Base-by-base conservation (phyloP, 1,284 basidiomycete genomes). In the Cerioporus squamosus region DNA sequence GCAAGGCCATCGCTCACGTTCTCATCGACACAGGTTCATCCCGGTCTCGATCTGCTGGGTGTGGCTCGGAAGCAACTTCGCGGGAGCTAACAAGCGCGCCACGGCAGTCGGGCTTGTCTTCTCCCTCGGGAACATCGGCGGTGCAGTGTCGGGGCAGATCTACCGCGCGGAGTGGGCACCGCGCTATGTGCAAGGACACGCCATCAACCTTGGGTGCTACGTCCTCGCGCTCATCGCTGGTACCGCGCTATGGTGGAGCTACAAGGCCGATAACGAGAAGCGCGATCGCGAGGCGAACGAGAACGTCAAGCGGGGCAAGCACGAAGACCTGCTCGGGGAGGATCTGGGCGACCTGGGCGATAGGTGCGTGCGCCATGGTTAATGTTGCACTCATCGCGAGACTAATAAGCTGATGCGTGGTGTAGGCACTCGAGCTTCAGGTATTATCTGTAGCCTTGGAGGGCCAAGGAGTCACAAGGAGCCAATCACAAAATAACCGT, bases 151-250 rank as follows among this genome's bases (percentile, higher is more conserved):
- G 1, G 68, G 70, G 6, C 70, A 71, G 61, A 72, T 72, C 53
- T 72, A 72, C 61, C 67, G 72, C 53, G 64, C 68, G 1, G 68
- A 69, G 52, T 72, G 69, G 71, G 72, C 71, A 10, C 72, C 70
- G 50, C 66, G 72, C 15, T 74, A 69, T 57, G 66, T 72, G n/a
- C 67, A 70, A 23, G 71, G 71, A 1, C 72, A 73, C 51, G 72
- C 69, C 7, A 68, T 72, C 66, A 72, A 72, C 61, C 26, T 73
- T 39, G 70, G 48, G 7, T 71, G 67, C 54, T 73, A 72, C 53
- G 67, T 57, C 26, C 36, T 70, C 48, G 70, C 69, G 14, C 55
- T 73, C 20, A 50, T 66, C 33, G 58, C 70, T 1, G 71, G 68
- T 24, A 51, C 64, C 10, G 51, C 56, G 12, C 57, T 72, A 23